phyloP scores from a whole-genome alignment of 202 grass and related monocot species.

The Setaria viridis region DNA sequence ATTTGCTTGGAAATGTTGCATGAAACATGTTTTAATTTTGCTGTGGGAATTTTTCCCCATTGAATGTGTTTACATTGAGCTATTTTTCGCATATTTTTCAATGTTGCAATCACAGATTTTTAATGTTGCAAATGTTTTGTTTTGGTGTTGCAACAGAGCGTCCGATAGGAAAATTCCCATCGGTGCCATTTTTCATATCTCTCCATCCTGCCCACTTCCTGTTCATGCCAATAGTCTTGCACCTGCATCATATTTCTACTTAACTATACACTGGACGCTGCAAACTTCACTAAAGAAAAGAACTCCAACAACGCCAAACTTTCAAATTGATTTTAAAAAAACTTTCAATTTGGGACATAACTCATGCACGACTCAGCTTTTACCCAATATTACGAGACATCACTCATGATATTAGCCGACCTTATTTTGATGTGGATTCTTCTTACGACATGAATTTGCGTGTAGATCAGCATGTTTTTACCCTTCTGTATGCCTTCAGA shows the following conservation, averaged over 20 bases:
- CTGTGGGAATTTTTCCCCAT: no score
- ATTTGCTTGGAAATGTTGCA: no score
- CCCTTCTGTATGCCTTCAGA: neutral
- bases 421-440: neutral
- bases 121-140: no score
- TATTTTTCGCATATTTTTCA: no score
- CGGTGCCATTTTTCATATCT: neutral
- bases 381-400: neutral
- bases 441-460: neutral
- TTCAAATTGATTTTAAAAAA: neutral
- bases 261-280: neutral
- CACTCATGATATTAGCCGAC: neutral
- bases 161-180: no score
- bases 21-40: no score
- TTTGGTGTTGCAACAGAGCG: no score
- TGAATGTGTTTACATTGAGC: no score
- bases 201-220: neutral
- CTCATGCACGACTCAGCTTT: no score
- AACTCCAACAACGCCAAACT: no score
- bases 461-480: neutral
- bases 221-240: neutral
- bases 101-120: no score
- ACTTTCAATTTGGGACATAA: no score
- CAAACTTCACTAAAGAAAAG: neutral
- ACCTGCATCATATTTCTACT: neutral